These are phyloP conservation scores for Boletus barrowsii DNA, from an alignment of 768 basidiomycete species.

Conservation along the genomic window DNA sequence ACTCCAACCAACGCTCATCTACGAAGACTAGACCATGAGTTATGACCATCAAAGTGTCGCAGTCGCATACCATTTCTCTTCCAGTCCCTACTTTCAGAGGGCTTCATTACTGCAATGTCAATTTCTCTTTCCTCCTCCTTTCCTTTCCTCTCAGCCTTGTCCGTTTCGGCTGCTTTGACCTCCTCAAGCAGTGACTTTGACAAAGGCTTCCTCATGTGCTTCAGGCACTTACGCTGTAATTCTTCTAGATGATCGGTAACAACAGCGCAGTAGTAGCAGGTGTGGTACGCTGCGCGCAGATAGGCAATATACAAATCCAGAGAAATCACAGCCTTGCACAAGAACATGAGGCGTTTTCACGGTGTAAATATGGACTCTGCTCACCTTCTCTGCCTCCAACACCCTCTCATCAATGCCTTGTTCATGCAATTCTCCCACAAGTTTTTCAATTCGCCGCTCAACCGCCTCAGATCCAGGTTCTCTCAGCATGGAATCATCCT, in stretches of 20 bases:
- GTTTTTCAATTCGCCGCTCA: conserved; percentile 75
- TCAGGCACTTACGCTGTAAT: conserved; percentile 90
- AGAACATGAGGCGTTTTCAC: conserved; percentile 22
- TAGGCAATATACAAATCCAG: conserved; percentile 94
- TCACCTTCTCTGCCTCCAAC: conserved; percentile 70
- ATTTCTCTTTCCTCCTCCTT: conserved; percentile 43
- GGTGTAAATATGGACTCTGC: conserved; percentile 19
- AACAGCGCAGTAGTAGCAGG: conserved; percentile 97
- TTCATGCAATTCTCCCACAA: conserved; percentile 67
- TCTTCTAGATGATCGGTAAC: conserved; percentile 93
- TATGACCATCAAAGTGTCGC: not conserved
- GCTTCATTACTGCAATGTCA: conserved; percentile 27
- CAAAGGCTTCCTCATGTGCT: conserved; percentile 80
- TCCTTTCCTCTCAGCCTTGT: conserved; percentile 42
- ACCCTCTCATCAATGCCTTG: conserved; percentile 67
- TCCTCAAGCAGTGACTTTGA: conserved; percentile 61
- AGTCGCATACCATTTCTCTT: conserved; percentile 61
- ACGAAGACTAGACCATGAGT: conserved; percentile 11
- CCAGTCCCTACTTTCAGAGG: conserved; percentile 48
- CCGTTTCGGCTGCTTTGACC: conserved; percentile 51
- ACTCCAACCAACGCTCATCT: conserved; percentile 90
- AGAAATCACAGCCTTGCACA: conserved; percentile 64
- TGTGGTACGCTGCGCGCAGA: conserved; percentile 86
- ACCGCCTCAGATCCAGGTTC: conserved; percentile 76
- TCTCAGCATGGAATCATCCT: conserved; percentile 49